Base-by-base conservation (phyloP, 495 filamentous ascomycete species). In the Neurospora tetrasperma region DNA sequence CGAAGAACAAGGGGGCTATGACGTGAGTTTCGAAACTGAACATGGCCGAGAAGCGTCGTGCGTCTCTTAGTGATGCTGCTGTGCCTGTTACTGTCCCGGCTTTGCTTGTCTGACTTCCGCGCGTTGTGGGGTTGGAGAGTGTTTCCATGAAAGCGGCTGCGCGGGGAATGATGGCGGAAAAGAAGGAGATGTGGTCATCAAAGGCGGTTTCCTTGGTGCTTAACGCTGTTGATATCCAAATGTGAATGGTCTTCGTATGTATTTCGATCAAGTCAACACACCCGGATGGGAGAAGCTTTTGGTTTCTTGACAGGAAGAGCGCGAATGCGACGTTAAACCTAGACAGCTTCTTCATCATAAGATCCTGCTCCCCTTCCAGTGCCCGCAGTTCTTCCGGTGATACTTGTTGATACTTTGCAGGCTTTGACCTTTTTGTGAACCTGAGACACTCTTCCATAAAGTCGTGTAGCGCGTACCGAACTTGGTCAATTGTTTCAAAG, bases 1-100 rank as follows among this genome's bases (percentile, higher is more conserved):
- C 83, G 74, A 86, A 86, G 70, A 83, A 88, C 5, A 88, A 79
- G 3, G 85, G 81, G 3, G 84, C 82, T 27, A 85, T 82, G n/a
- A 85, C 78, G 48, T 85, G 83, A 78, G 84, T 85, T 73, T 87
- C 86, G 54, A 86, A 87, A 16, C 80, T 84, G 73, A 87, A 87
- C 12, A 80, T 72, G 42, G 79, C 48, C 4, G 77, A 74, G 40
- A 80, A 77, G 23, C 74, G 76, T 18, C 76, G 77, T 8, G 74
- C 42, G 69, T 77, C 75, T 12, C 69, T 44, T 39, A 70, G 41
- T 3, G 73, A 69, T 12, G 70, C 46, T 42, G 54, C 4, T 18
- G 73, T 31, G 2, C 66, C 66, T n/a, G 71, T 16, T 27, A 71
- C 54, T 70, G 20, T 69, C 23, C 71, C 20, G 16, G 71, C 6